Conservation (phyloP, 495 filamentous ascomycete genomes). For the Xylaria castorea region DNA sequence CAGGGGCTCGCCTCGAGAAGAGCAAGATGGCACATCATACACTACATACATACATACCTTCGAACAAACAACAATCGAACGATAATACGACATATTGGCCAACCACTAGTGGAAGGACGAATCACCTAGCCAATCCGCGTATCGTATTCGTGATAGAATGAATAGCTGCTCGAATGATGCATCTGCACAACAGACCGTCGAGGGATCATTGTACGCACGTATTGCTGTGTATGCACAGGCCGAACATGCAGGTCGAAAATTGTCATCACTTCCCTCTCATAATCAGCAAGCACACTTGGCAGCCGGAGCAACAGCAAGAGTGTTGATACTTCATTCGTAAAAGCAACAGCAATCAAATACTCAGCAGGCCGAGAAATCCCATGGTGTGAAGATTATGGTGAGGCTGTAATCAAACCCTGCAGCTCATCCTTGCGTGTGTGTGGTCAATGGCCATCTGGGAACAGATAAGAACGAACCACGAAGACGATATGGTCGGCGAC, state of each 20-base stretch:
- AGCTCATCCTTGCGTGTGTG: constrained; percentile 27
- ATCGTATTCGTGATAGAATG: constrained; percentile 15
- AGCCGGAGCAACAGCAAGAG: constrained; percentile 1
- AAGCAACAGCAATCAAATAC: constrained; percentile 2
- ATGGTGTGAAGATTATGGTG: constrained; percentile 15
- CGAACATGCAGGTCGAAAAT: constrained; percentile 16
- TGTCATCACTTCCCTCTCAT: constrained; percentile 3
- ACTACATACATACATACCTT: background rate
- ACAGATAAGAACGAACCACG: constrained; percentile 12
- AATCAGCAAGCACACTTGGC: background rate
- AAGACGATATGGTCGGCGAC: constrained; percentile 28
- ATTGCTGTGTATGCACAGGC: constrained; percentile 2
- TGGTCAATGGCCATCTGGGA: constrained; percentile 18
- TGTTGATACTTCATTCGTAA: constrained; percentile 12
- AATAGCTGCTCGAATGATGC: constrained; percentile 16
- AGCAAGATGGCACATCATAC: background rate
- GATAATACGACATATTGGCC: constrained; percentile 1
- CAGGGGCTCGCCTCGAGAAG: background rate
- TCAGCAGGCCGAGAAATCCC: background rate
- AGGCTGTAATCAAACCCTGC: constrained; percentile 28
- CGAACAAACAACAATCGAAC: constrained; percentile 9
- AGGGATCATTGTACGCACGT: constrained; percentile 4
- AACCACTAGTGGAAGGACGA: background rate
- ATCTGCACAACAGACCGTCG: constrained; percentile 14
- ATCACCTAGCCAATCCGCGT: background rate